Evolutionary conservation across 352 stramenopile species (phyloP).

Genomic region (Phytophthora rubi): DNA sequence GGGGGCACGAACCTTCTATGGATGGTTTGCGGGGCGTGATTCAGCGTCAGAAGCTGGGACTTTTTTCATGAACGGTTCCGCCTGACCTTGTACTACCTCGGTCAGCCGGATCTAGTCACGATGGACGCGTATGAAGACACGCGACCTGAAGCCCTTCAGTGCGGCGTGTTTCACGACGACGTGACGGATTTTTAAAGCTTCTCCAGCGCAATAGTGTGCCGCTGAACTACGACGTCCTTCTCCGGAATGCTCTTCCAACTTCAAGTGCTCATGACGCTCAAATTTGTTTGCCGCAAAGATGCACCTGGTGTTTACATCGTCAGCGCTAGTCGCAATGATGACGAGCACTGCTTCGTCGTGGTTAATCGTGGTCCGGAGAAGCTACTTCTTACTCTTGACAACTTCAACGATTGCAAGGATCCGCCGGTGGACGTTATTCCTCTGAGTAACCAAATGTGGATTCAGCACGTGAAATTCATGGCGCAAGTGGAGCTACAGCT

Average conservation of each 20-base stretch:
- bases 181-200: slow-evolving; percentile 9
- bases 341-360: slow-evolving; percentile 12
- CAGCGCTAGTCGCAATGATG: not conserved
- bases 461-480: slow-evolving; percentile 4
- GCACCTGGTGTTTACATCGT: slow-evolving; percentile 2
- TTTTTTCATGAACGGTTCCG: slow-evolving; percentile 17
- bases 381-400: not conserved
- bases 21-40: not conserved
- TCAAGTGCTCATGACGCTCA: not conserved
- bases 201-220: slow-evolving; percentile 6
- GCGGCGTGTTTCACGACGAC: not conserved
- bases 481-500: not conserved
- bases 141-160: not conserved
- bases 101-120: not conserved
- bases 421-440: not conserved
- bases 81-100: not conserved
- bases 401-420: not conserved
- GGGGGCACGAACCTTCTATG: not conserved
- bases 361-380: not conserved
- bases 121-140: slow-evolving; percentile 10
- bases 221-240: not conserved
- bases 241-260: not conserved
- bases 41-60: not conserved
- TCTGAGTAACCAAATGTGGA: not conserved
- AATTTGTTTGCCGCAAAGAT: not conserved